These are phyloP conservation scores for Magnaporthiopsis poae DNA, from an alignment of 2,329 filamentous ascomycete genomes.

Conservation along the genomic window DNA sequence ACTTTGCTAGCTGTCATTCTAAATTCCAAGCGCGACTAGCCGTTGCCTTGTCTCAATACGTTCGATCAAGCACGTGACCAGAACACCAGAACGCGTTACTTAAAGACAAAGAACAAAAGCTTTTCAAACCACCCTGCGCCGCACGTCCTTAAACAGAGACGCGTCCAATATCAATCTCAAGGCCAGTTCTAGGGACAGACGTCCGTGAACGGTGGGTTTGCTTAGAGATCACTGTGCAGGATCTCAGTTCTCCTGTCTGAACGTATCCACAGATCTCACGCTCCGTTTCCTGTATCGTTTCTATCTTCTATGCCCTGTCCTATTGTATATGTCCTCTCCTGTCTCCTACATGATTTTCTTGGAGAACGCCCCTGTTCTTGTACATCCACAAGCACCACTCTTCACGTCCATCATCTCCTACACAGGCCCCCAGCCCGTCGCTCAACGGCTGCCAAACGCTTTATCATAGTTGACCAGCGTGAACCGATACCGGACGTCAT, in stretches of 20 bases:
- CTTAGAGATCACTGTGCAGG: neutral
- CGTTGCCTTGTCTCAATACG: neutral
- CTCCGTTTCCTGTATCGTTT: too few relatives aligned
- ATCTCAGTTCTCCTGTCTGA: neutral
- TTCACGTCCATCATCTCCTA: neutral
- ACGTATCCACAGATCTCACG: too few relatives aligned
- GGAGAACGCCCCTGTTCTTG: neutral
- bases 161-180: neutral
- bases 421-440: neutral
- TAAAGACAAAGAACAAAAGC: neutral
- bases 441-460: slow-evolving; percentile 34
- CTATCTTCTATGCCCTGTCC: too few relatives aligned
- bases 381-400: too few relatives aligned
- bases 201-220: neutral
- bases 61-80: neutral
- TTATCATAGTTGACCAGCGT: slow-evolving; percentile 60
- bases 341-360: too few relatives aligned
- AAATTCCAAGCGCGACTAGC: neutral
- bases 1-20: neutral
- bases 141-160: neutral
- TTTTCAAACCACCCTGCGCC: neutral
- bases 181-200: neutral
- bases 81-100: too few relatives aligned
- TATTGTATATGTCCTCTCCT: too few relatives aligned
- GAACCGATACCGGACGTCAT: slow-evolving; percentile 63